A percentile compares a stretch with the other conserved stretches of the same genome.
Conservation (phyloP, 805 yeast species). For the Jamesozyma hellenica region DNA sequence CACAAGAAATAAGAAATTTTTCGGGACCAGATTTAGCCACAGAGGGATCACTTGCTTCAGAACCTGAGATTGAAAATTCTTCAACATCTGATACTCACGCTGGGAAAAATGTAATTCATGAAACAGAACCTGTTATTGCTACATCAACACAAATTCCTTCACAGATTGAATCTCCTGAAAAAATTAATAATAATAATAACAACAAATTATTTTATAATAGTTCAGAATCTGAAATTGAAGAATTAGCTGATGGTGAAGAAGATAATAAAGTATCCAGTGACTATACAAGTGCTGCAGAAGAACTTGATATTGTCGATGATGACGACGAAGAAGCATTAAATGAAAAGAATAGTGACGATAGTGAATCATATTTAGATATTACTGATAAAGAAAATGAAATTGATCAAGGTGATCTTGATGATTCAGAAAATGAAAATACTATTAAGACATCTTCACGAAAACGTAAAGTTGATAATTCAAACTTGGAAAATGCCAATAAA, state of each 20-base stretch:
- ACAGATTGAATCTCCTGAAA: neutral
- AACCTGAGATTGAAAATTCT: neutral
- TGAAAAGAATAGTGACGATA: neutral
- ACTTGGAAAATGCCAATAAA: neutral
- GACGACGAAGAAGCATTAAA: neutral
- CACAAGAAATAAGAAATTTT: too few species aligned
- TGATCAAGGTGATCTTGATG: neutral
- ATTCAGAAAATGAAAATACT: neutral
- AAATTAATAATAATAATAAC: too few species aligned
- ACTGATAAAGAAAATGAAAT: neutral
- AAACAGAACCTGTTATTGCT: too few species aligned
- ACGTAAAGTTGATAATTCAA: conserved; percentile 1
- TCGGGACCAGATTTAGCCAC: neutral
- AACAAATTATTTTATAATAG: too few species aligned
- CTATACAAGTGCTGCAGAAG: neutral
- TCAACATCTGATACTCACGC: too few species aligned
- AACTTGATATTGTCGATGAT: neutral
- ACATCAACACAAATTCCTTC: too few species aligned
- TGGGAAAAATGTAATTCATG: too few species aligned
- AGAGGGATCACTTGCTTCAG: neutral
- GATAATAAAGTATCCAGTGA: neutral
- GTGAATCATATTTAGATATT: neutral
- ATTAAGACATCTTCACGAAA: neutral
- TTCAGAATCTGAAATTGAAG: neutral
- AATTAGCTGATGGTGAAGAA: neutral